A percentile compares a stretch with the other conserved stretches of the same genome.
phyloP scores from a whole-genome alignment of 139 green algal genomes.

The Chlamydomonas sp. region DNA sequence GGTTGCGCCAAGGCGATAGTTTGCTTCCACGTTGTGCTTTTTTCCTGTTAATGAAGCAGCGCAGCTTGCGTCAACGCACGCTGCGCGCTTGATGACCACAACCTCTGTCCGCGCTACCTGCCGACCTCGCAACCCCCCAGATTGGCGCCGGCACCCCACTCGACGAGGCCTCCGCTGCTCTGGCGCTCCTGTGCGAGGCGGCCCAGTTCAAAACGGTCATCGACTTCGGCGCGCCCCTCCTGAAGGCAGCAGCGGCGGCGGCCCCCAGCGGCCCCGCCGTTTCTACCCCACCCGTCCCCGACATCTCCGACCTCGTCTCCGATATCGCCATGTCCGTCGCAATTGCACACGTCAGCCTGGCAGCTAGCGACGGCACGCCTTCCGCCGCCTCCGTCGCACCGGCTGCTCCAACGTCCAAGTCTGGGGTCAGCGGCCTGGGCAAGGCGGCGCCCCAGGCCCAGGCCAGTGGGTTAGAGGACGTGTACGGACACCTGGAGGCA shows the following conservation, averaged over 20 bases:
- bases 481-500: conserved; percentile 4
- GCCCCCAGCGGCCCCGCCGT: not conserved
- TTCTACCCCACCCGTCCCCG: not conserved
- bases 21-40: no score
- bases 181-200: conserved; percentile 37
- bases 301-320: not conserved
- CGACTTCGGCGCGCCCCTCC: not conserved
- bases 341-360: conserved; percentile 26
- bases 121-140: not conserved
- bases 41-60: no score
- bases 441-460: no score
- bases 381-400: not conserved
- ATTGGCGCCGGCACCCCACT: conserved; percentile 3
- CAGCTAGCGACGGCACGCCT: not conserved
- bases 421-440: no score
- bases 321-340: conserved; percentile 26
- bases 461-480: not conserved
- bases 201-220: not conserved
- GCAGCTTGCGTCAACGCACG: no score
- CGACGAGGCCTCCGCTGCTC: conserved; percentile 24
- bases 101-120: no score
- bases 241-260: conserved; percentile 2
- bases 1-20: no score
- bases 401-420: not conserved
- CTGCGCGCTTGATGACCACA: no score